Evolutionary conservation across 1,139 yeast species (phyloP).

Genomic region (Blastobotrys raffinosifermentans): DNA sequence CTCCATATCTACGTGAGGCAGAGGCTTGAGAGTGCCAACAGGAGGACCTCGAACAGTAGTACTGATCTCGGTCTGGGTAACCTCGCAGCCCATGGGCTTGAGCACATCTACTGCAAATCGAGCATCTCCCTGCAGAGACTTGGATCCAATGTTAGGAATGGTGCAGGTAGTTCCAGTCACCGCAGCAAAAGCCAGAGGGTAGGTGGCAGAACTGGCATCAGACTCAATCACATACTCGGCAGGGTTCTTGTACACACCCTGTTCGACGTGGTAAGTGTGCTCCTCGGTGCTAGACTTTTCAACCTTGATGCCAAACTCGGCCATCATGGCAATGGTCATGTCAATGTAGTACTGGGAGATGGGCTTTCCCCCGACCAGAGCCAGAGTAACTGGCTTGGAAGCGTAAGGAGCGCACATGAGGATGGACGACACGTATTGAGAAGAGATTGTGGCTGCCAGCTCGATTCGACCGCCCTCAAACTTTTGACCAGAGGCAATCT

Average conservation of each 20-base stretch:
- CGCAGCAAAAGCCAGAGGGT: conserved; percentile 98
- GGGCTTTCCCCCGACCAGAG: conserved; percentile 94
- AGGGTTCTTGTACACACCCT: conserved; percentile 76
- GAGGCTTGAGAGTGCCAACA: conserved; percentile 58
- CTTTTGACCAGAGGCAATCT: conserved; percentile 62
- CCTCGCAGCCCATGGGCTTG: conserved; percentile 91
- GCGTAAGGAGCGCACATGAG: conserved; percentile 99
- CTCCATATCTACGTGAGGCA: conserved; percentile 87
- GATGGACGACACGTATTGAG: conserved; percentile 94
- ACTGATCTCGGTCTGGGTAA: conserved; percentile 70
- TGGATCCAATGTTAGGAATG: conserved; percentile 87
- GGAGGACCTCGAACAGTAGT: conserved; percentile 93
- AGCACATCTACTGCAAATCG: conserved; percentile 91
- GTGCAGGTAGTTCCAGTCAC: conserved; percentile 90
- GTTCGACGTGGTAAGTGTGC: conserved; percentile 85
- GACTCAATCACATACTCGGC: conserved; percentile 83
- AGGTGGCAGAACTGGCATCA: conserved; percentile 98
- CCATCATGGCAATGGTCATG: conserved; percentile 97
- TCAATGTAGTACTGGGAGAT: conserved; percentile 93
- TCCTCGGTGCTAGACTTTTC: conserved; percentile 61
- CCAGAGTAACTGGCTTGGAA: conserved; percentile 72
- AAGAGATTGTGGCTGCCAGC: conserved; percentile 91
- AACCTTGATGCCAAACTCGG: conserved; percentile 79
- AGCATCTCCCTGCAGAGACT: conserved; percentile 96
- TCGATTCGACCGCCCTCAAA: conserved; percentile 89